Percentiles rank a stretch among this genome's conserved stretches.
Evolutionary conservation across 352 stramenopile genomes (phyloP).

Genomic region (Achlya hypogyna): DNA sequence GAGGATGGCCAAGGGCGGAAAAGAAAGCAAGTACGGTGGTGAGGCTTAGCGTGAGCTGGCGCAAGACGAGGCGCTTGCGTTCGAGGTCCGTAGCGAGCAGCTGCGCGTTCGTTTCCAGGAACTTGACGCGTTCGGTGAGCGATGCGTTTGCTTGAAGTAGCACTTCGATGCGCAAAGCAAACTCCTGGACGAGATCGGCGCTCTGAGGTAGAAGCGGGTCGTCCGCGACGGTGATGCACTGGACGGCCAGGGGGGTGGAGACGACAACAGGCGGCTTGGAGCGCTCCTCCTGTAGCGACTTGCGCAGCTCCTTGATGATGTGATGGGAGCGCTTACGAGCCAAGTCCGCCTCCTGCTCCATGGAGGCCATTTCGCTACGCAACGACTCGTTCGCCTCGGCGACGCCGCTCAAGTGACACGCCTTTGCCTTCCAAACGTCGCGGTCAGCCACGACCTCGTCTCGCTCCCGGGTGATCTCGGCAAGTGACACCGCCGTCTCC

Average conservation of each 20-base stretch:
- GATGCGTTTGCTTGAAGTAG: background rate
- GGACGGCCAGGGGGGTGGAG: background rate
- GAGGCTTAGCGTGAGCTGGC: background rate
- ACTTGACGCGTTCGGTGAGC: background rate
- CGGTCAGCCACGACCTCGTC: background rate
- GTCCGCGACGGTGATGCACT: background rate
- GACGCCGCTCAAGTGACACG: background rate
- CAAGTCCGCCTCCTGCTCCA: background rate
- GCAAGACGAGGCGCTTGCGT: background rate
- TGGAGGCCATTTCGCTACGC: background rate
- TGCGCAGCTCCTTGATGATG: conserved; percentile 18
- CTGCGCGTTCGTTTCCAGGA: background rate
- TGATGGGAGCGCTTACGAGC: conserved; percentile 8
- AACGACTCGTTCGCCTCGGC: background rate
- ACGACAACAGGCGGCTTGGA: background rate
- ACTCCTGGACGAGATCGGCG: background rate
- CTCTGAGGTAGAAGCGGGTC: background rate
- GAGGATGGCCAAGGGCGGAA: background rate
- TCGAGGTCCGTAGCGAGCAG: conserved; percentile 4
- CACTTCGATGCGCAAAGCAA: background rate
- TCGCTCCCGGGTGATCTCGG: background rate
- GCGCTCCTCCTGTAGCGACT: background rate
- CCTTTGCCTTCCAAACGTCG: conserved; percentile 4
- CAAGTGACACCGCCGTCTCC: background rate
- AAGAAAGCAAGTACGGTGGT: background rate